Evolutionary conservation across 805 yeast genomes (phyloP).

Genomic region (Blastobotrys americana): DNA sequence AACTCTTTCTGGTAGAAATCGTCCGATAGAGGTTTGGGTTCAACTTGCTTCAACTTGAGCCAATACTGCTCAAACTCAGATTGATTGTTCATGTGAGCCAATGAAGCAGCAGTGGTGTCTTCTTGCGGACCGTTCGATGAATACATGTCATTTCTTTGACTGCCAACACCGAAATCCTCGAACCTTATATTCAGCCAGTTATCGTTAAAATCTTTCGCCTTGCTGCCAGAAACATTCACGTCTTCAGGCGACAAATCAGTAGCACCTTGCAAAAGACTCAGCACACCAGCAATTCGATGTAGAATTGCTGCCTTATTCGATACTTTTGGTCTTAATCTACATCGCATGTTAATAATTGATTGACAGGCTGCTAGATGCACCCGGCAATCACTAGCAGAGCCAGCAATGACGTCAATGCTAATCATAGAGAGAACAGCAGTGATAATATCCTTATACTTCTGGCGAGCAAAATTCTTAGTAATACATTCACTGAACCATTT

Average conservation of each 20-base stretch:
- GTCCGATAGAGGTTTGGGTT: slow-evolving; percentile 11
- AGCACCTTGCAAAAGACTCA: slow-evolving; percentile 70
- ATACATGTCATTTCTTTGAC: background rate
- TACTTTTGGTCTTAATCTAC: slow-evolving; percentile 55
- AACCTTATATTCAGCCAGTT: slow-evolving; percentile 23
- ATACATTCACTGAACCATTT: slow-evolving; percentile 55
- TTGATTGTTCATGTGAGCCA: slow-evolving; percentile 21
- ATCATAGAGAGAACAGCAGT: slow-evolving; percentile 83
- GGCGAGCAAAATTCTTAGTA: slow-evolving; percentile 41
- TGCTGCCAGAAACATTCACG: background rate
- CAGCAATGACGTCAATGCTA: slow-evolving; percentile 84
- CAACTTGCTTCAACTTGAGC: slow-evolving; percentile 16
- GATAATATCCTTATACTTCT: slow-evolving; percentile 75
- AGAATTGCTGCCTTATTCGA: slow-evolving; percentile 70
- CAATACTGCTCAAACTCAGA: slow-evolving; percentile 23
- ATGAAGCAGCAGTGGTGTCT: slow-evolving; percentile 13
- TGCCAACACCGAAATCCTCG: slow-evolving; percentile 19
- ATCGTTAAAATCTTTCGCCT: slow-evolving; percentile 9
- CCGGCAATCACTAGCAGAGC: slow-evolving; percentile 79
- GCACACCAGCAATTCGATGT: slow-evolving; percentile 69
- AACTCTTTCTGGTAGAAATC: slow-evolving; percentile 21
- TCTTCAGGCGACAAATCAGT: slow-evolving; percentile 40
- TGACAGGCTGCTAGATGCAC: slow-evolving; percentile 72
- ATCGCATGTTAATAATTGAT: slow-evolving; percentile 60
- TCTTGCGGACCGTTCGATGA: slow-evolving; percentile 6